A percentile compares a stretch with the other conserved stretches of the same genome.
These are phyloP conservation scores for Euphorbia schlechtendalii DNA, from an alignment of 441 rosid genomes.

Conservation along the genomic window DNA sequence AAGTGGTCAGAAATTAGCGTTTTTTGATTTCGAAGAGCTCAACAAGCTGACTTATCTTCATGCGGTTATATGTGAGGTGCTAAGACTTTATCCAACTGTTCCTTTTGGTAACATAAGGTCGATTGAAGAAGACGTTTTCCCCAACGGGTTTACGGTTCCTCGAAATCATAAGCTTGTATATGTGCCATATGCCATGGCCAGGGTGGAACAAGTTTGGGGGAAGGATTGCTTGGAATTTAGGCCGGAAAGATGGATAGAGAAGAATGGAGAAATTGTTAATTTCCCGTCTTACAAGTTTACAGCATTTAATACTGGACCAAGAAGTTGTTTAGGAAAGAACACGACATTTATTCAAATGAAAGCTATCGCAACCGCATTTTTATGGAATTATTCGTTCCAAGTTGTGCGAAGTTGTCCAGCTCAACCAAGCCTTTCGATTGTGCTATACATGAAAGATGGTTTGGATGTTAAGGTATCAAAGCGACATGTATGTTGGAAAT, in stretches of 20 bases:
- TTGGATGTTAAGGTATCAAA: not conserved
- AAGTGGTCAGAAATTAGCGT: not conserved
- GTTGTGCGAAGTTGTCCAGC: not conserved
- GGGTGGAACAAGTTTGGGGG: conserved; percentile 30
- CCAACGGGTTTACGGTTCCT: not conserved
- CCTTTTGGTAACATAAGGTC: not conserved
- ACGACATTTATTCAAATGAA: conserved; percentile 1
- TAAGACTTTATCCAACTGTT: conserved; percentile 3
- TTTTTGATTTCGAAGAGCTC: no score
- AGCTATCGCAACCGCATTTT: not conserved
- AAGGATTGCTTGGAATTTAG: conserved; percentile 32
- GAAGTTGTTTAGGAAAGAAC: no score
- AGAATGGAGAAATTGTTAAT: conserved; percentile 14
- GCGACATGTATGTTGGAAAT: not conserved
- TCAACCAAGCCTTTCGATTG: not conserved
- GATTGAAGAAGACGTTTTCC: not conserved
- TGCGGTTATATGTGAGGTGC: no score
- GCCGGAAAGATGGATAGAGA: no score
- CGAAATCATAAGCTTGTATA: conserved; percentile 15
- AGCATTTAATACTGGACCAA: no score
- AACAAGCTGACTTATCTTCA: no score
- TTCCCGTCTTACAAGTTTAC: conserved; percentile 28
- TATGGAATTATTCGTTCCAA: conserved; percentile 8
- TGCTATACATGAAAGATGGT: not conserved
- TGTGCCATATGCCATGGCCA: conserved; percentile 4